Evolutionary conservation across 2,329 filamentous ascomycete species (phyloP), one percentile per base, ranked within the genome.

Genomic region (Cladosporium sp.): DNA sequence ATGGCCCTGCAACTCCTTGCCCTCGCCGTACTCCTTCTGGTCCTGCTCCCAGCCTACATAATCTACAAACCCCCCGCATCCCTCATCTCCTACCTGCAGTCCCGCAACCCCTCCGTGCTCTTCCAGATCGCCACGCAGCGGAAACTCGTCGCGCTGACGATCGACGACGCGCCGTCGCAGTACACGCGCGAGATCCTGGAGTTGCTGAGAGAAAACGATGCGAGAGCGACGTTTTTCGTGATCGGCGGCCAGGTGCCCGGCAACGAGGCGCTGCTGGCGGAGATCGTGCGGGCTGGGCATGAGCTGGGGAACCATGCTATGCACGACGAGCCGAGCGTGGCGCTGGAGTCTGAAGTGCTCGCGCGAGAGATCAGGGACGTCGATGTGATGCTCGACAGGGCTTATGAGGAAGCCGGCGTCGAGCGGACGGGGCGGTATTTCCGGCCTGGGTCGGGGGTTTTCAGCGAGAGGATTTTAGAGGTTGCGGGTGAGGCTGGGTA

Each of bases 231-330:
- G 0, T 93, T 95, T 68, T 96, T 95, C 69, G 78, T 95, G 32
- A 95, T 95, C 61, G 90, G 90, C 8, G 79, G 78, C 2, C 89
- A 95, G 71, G 83, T 89, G 9, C 60, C 74, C 0, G 80, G 78
- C 3, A 68, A 77, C 43, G 69, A 77, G 45, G 65, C 63, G 5
- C 68, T 79, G 55, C 68, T 86, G 45, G 62, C 68, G 53, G 67
- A 77, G 8, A 68, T 83, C 37, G 62, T 85, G 3, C 73, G 75
- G 31, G 66, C 78, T 4, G 81, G 81, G 3, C 72, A 73, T 43
- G 77, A 77, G 73, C 74, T 95, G 3, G 90, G 81, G 19, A 95
- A 95, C 70, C 90, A 95, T 70, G 90, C 87, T 9, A 91, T 93
- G 88, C 80, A 83, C 67, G 90, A 95, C 69, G 88, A 93, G 73